Conservation (phyloP, 495 filamentous ascomycete genomes). For the Podospora pseudocomata region DNA sequence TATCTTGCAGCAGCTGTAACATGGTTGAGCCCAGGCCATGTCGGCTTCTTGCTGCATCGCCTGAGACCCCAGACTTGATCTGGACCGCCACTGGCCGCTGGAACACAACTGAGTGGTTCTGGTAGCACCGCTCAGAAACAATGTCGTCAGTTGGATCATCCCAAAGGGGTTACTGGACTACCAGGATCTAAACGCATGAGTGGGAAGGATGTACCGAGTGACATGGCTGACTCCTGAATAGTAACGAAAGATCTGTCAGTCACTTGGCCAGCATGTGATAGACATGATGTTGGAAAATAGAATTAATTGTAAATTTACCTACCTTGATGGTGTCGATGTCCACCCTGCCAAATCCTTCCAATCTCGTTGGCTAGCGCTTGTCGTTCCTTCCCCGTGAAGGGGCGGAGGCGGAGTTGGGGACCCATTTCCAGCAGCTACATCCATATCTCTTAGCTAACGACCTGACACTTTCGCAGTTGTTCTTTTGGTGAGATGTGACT, state of each 20-base stretch:
- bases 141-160: not conserved
- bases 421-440: not conserved
- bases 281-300: not conserved
- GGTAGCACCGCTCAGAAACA: not conserved
- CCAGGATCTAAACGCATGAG: not conserved
- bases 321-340: not conserved
- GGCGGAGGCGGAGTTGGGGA: not conserved
- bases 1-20: conserved; percentile 5
- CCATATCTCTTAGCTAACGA: not conserved
- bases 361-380: not conserved
- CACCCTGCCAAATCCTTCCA: not conserved
- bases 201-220: too few relatives aligned
- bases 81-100: not conserved
- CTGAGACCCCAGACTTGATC: not conserved
- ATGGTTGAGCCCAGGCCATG: not conserved
- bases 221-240: not conserved
- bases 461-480: not conserved
- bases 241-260: not conserved
- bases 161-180: not conserved
- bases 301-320: not conserved
- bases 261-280: not conserved
- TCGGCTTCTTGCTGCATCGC: not conserved
- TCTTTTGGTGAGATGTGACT: not conserved
- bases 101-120: not conserved
- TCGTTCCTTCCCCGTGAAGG: not conserved